Base-by-base conservation (phyloP, 73 alveolate species). In the Paramecium octaurelia region DNA sequence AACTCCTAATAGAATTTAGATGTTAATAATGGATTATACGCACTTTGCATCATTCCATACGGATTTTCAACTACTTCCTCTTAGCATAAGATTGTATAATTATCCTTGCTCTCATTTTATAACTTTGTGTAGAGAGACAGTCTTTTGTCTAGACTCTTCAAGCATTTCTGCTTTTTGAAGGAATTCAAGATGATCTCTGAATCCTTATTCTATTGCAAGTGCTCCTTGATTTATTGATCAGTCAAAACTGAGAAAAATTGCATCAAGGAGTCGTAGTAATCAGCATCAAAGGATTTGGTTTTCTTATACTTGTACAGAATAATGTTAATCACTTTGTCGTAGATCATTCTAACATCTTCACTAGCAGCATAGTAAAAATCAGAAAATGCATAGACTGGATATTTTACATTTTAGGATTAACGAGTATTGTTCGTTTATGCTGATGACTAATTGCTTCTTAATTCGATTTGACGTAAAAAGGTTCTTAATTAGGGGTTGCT, bases 331-430 rank as follows among this genome's bases (percentile, higher is more conserved):
- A 38, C 68, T 77, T 31, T 38, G 18, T 77, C 90, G 20, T 38
- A 42, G 18, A 38, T 42, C 23, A 27, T 38, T 77, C 24, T 77
- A 23, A 77, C 70, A 35, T 23, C 48, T 3, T 35, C 70, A 77
- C 42, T 77, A 1, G 90, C 71, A 16, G 90, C 90, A 77, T 77
- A 77, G 40, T 38, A 38, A 20, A 77, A 77, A 42, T 77, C 90
- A 21, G 90, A 42, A 77, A 77, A 77, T n/a, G 68, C 38, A 42
- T 77, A 77, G 7, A 77, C 48, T 3, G 90, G 90, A 77, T 42
- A 77, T 77, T 77, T 70, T 11, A 70, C 60, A 18, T 27, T 18
- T 9, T 27, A 20, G 2, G 60, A 70, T 31, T 70, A 38, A 24
- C 86, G 48, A 31, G 86, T 70, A 35, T 31, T 70, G 12, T 35